Base-by-base conservation (phyloP, 2,329 filamentous ascomycete genomes). In the Colletotrichum tropicicola region DNA sequence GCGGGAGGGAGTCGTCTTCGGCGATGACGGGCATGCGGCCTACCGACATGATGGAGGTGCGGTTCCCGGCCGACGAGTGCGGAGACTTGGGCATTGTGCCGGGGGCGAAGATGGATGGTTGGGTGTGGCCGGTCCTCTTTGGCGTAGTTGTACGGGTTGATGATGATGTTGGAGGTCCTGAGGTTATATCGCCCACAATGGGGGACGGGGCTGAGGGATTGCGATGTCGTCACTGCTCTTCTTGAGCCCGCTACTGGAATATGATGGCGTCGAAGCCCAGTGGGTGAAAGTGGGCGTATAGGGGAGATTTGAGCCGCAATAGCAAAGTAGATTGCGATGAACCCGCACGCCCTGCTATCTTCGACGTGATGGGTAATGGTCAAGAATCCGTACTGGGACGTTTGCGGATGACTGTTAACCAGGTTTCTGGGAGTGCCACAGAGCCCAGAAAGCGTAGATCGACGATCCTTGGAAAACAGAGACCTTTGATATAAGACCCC, bases 11-110 rank as follows among this genome's bases (percentile, higher is more conserved):
- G 41, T 76, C 74, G 66, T 79, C 73, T 70, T 81, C 78, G 28
- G 71, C 72, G 58, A 80, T 78, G 57, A 78, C 71, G 19, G 79
- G 78, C 72, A 81, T 74, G 37, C 72, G 71, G 32, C 73, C 71
- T 51, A 74, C 69, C 65, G 67, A 69, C 52, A 66, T 62, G 49
- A 73, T 67, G 44, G 72, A 71, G 48, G 71, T 68, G 52, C 74
- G 68, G 65, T 63, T 67, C 25, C 60, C 44, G 65, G 68, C 6
- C 47, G 63, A 35, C 43, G 58, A 44, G 64, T 68, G 19, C 47
- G 58, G 27, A 51, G 61, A 28, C 57, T 69, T 68, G 65, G 68
- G 68, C 59, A 69, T 67, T 13, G 12, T 57, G 45, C 43, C 8
- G n/a, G 39, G n/a, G 39, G n/a, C 39, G 10, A 17, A 17, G 19